These are phyloP conservation scores for Schwanniomyces pseudopolymorphus DNA, from an alignment of 805 yeast genomes.

Conservation along the genomic window DNA sequence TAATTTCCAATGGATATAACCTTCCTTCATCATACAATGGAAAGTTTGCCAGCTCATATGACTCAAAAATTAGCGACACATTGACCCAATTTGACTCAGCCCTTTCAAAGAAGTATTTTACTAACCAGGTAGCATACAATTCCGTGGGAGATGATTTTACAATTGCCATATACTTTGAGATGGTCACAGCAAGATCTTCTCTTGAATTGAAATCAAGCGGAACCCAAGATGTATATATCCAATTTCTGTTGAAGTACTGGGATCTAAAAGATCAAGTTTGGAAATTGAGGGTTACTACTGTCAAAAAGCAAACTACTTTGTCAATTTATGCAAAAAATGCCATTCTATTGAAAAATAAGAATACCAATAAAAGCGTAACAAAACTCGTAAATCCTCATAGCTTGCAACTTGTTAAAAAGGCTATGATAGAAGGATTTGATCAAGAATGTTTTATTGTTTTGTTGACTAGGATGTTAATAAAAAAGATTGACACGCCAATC, in stretches of 20 bases:
- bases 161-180: conserved; percentile 31
- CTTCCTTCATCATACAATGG: conserved; percentile 32
- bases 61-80: conserved; percentile 33
- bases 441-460: conserved; percentile 28
- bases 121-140: conserved; percentile 39
- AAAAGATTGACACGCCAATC: conserved; percentile 31
- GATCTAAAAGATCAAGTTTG: conserved; percentile 14
- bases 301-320: conserved; percentile 27
- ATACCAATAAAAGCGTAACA: background rate
- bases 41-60: conserved; percentile 20
- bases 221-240: conserved; percentile 26
- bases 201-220: conserved; percentile 13
- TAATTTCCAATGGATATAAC: conserved; percentile 32
- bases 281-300: conserved; percentile 31
- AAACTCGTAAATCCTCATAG: conserved; percentile 17
- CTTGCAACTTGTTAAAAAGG: conserved; percentile 23
- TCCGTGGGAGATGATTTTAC: conserved; percentile 19
- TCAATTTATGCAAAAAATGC: conserved; percentile 14
- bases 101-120: conserved; percentile 29
- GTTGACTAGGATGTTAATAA: conserved; percentile 30
- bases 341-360: conserved; percentile 14
- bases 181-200: conserved; percentile 26
- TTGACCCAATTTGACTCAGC: conserved; percentile 31
- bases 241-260: conserved; percentile 32
- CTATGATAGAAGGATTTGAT: conserved; percentile 30